phyloP scores from a whole-genome alignment of 495 filamentous ascomycete species.

The Cercophora newfieldiana region DNA sequence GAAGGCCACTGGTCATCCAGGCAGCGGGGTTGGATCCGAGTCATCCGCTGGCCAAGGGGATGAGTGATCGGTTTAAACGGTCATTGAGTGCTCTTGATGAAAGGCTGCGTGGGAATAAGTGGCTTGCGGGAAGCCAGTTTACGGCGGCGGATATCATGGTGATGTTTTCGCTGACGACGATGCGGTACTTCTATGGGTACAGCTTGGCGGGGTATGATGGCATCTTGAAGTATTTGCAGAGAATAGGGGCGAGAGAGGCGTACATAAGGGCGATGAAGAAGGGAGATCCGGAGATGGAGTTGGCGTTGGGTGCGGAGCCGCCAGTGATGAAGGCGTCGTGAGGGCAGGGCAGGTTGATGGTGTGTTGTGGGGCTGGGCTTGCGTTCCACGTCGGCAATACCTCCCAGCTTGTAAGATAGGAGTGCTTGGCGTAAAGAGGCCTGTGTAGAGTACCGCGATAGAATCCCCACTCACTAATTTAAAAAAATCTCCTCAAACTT shows the following conservation, averaged over 20 bases:
- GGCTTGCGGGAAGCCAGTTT: slow-evolving; percentile 60
- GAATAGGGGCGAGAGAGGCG: slow-evolving; percentile 41
- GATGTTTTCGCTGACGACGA: slow-evolving; percentile 54
- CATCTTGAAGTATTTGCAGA: slow-evolving; percentile 49
- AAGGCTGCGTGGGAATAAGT: slow-evolving; percentile 46
- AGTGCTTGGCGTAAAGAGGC: no score
- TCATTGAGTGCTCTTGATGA: slow-evolving; percentile 44
- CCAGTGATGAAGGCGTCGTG: slow-evolving; percentile 23
- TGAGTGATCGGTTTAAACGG: slow-evolving; percentile 26
- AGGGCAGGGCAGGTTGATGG: slow-evolving; percentile 39
- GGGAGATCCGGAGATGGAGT: slow-evolving; percentile 44
- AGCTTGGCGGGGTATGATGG: slow-evolving; percentile 44
- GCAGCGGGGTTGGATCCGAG: slow-evolving; percentile 12
- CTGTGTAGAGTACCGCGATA: no score
- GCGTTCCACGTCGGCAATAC: no score
- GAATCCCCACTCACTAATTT: no score
- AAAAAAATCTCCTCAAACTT: no score
- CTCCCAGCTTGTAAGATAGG: no score
- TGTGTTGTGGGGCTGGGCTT: no score
- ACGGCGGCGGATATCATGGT: slow-evolving; percentile 64
- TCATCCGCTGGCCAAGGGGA: slow-evolving; percentile 15
- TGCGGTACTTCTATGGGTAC: slow-evolving; percentile 50
- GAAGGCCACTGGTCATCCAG: slow-evolving; percentile 12
- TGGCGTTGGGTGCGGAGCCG: slow-evolving; percentile 29
- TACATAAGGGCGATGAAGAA: slow-evolving; percentile 48